Percentiles rank a stretch among this genome's conserved stretches.
phyloP scores from a whole-genome alignment of 805 yeast genomes.

The Candida khao-thaluensis region DNA sequence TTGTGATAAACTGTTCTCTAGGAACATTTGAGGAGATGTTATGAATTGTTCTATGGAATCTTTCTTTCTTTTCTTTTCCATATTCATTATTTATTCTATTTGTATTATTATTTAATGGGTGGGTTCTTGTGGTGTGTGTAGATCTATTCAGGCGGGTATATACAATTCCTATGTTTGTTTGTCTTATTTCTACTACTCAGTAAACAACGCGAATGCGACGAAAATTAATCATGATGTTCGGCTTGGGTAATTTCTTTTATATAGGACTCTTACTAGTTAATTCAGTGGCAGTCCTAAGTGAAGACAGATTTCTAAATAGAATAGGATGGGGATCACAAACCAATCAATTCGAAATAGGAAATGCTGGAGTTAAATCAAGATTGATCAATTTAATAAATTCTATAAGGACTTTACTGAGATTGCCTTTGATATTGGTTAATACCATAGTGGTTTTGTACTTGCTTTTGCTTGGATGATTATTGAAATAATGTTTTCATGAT shows the following conservation, averaged over 20 bases:
- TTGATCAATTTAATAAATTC: slow-evolving; percentile 68
- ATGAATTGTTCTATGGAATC: slow-evolving; percentile 40
- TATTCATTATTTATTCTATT: background rate
- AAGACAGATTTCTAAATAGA: slow-evolving; percentile 74
- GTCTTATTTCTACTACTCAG: too few relatives aligned
- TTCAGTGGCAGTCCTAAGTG: slow-evolving; percentile 75
- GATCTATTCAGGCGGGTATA: too few relatives aligned
- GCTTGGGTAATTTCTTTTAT: slow-evolving; percentile 58
- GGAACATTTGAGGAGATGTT: slow-evolving; percentile 33
- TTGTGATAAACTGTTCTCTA: slow-evolving; percentile 35
- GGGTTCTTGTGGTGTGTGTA: too few relatives aligned
- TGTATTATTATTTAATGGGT: too few relatives aligned
- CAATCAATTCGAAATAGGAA: slow-evolving; percentile 30
- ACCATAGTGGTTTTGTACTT: slow-evolving; percentile 59
- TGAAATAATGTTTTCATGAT: background rate
- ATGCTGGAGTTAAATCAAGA: slow-evolving; percentile 46
- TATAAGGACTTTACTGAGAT: slow-evolving; percentile 68
- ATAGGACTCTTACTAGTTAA: slow-evolving; percentile 61
- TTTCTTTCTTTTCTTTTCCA: slow-evolving; percentile 24
- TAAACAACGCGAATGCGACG: slow-evolving; percentile 7
- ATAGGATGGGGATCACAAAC: slow-evolving; percentile 35
- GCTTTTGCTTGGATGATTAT: slow-evolving; percentile 13
- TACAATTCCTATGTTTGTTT: too few relatives aligned
- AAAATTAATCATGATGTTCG: slow-evolving; percentile 44
- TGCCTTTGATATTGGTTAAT: slow-evolving; percentile 71